Base-by-base conservation (phyloP, 1,139 yeast species). In the Scheffersomyces stambukii region DNA sequence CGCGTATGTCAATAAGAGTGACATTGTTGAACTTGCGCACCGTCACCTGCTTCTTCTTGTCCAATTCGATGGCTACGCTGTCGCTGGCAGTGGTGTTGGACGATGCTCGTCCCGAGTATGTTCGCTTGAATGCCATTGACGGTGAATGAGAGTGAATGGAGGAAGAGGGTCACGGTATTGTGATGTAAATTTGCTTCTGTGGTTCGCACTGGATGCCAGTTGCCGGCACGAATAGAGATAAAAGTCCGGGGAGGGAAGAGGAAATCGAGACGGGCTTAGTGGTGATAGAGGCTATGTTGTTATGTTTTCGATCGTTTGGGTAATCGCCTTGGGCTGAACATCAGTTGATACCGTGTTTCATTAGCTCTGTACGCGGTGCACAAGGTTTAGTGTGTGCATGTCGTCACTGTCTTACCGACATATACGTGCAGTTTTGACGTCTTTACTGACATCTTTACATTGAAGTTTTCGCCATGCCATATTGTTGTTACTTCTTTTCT, bases 1-100 rank as follows among this genome's bases (percentile, higher is more conserved):
- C 95, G 33, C 96, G 70, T 32, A 86, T 83, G 45, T 86, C 95
- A 9, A 88, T 75, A 41, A 85, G 58, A 28, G 70, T 74, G 36
- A 64, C 60, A 30, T 77, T 76, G 30, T 81, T 77, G 63, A 76
- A 86, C 43, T 71, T 71, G 32, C 86, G 69, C 15, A 86, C 85
- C 0, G 85, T 75, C 21, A 83, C 80, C 36, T 77, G 73, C 48
- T 83, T 83, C 54, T 75, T 81, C 46, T 66, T 67, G 29, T 86
- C 93, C 30, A 65, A 50, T 14, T 60, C 60, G 26, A 60, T 50
- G 11, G 45, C 49, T 4, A 33, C 30, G 14, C 42, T 52, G 23
- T 35, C 25, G 5, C 33, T 13, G 17, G 23, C 26, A 4, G 33
- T 17, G 6, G 42, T 33, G 8, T 20, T 16, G 12, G 13, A 4